Evolutionary conservation across 2,329 filamentous ascomycete genomes (phyloP).

Genomic region (Atkinsonella texensis): DNA sequence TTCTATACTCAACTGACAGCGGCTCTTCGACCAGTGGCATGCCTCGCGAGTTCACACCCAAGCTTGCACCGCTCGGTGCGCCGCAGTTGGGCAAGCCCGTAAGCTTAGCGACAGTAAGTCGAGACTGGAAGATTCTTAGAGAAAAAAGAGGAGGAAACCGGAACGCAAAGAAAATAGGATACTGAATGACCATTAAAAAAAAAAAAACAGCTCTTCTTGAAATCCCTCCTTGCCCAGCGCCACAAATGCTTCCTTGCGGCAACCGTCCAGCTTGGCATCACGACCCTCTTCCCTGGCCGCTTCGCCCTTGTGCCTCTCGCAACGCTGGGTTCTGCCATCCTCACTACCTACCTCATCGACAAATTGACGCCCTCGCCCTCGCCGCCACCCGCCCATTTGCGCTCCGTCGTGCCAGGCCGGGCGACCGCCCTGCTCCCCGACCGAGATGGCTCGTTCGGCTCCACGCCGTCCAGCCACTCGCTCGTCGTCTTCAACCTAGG

Average conservation of each 20-base stretch:
- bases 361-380: conserved; percentile 5
- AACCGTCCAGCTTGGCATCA: conserved; percentile 21
- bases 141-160: no score
- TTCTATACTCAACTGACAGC: no score
- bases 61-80: conserved; percentile 10
- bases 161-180: no score
- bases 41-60: conserved; percentile 13
- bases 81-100: conserved; percentile 7
- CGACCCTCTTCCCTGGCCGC: conserved; percentile 19
- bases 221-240: conserved; percentile 22
- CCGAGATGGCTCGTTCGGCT: conserved; percentile 14
- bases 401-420: conserved; percentile 20
- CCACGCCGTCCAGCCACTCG: conserved; percentile 15
- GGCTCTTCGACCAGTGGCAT: neutral
- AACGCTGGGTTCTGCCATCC: conserved; percentile 18
- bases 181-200: no score
- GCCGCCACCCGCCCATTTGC: conserved; percentile 8
- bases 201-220: conserved; percentile 9
- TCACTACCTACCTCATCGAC: conserved; percentile 19
- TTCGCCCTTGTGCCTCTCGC: conserved; percentile 23
- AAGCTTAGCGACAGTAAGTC: conserved; percentile 12
- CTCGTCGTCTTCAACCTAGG: conserved; percentile 34
- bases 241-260: conserved; percentile 23
- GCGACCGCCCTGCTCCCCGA: conserved; percentile 22
- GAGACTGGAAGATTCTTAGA: no score